A percentile compares a stretch with the other conserved stretches of the same genome.
These are phyloP conservation scores for Kokia cookei DNA, from an alignment of 441 rosid genomes.

Conservation along the genomic window DNA sequence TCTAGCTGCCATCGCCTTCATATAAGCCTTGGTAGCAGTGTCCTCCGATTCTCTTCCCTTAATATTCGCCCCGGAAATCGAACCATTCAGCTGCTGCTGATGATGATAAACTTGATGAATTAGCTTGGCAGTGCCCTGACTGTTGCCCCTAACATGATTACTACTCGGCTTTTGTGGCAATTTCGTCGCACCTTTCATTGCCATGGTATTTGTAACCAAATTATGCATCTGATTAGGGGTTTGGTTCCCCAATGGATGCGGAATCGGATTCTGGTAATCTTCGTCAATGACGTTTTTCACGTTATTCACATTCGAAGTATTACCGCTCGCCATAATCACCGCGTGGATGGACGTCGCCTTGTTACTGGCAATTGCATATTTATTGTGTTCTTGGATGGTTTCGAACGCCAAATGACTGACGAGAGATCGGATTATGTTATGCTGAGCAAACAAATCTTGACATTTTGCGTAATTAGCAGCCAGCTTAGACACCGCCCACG, in stretches of 20 bases:
- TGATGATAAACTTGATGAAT: slow-evolving; percentile 38
- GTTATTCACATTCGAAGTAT: slow-evolving; percentile 1
- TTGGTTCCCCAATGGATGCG: slow-evolving; percentile 42
- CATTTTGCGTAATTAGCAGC: slow-evolving; percentile 52
- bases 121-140: slow-evolving; percentile 29
- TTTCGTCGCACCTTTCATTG: slow-evolving; percentile 38
- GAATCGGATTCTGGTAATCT: slow-evolving; percentile 28
- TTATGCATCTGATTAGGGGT: slow-evolving; percentile 48
- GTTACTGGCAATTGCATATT: slow-evolving; percentile 60
- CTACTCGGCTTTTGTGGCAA: slow-evolving; percentile 19
- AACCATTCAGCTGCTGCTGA: slow-evolving; percentile 45
- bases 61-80: slow-evolving; percentile 32
- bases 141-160: slow-evolving; percentile 18
- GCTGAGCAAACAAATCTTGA: slow-evolving; percentile 74
- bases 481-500: slow-evolving; percentile 87
- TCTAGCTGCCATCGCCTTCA: slow-evolving; percentile 90
- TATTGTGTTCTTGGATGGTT: slow-evolving; percentile 86
- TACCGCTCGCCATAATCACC: slow-evolving; percentile 53
- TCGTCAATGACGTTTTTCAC: slow-evolving; percentile 11
- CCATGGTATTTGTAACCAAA: slow-evolving; percentile 62
- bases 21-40: slow-evolving; percentile 65
- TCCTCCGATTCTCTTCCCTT: slow-evolving; percentile 83
- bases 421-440: slow-evolving; percentile 63
- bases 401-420: slow-evolving; percentile 95
- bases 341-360: slow-evolving; percentile 78